Evolutionary conservation across 2,329 filamentous ascomycete genomes (phyloP).

Genomic region (Coniochaeta hoffmannii): DNA sequence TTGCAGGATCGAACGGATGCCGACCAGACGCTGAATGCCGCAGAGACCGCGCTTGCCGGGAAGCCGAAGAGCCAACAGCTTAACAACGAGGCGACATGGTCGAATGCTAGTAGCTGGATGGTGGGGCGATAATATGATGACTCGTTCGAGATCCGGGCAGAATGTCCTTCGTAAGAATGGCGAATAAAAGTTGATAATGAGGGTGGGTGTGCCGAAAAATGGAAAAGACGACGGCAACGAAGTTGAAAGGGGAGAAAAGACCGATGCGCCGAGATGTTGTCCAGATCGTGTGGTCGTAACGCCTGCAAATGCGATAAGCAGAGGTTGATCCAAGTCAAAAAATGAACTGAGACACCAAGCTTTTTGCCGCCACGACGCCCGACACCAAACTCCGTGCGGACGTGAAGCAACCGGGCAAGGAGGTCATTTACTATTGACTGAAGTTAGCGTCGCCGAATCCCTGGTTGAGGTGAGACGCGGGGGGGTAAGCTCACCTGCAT

Average conservation of each 20-base stretch:
- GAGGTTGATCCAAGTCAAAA: neutral
- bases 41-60: too few relatives aligned
- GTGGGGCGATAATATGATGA: too few relatives aligned
- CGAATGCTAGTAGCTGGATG: too few relatives aligned
- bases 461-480: neutral
- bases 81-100: too few relatives aligned
- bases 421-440: neutral
- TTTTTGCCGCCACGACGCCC: neutral
- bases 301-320: neutral
- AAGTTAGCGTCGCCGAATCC: neutral
- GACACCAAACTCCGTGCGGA: neutral
- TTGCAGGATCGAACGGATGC: too few relatives aligned
- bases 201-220: neutral
- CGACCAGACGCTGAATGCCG: too few relatives aligned
- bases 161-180: too few relatives aligned
- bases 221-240: neutral
- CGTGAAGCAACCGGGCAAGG: neutral
- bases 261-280: neutral
- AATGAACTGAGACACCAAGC: neutral
- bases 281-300: neutral
- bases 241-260: neutral
- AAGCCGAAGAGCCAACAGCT: too few relatives aligned
- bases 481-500: slow-evolving; percentile 9
- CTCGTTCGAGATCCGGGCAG: too few relatives aligned
- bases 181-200: too few relatives aligned